phyloP scores from a whole-genome alignment of 2,329 filamentous ascomycete genomes.

The Cladosporium sp. region DNA sequence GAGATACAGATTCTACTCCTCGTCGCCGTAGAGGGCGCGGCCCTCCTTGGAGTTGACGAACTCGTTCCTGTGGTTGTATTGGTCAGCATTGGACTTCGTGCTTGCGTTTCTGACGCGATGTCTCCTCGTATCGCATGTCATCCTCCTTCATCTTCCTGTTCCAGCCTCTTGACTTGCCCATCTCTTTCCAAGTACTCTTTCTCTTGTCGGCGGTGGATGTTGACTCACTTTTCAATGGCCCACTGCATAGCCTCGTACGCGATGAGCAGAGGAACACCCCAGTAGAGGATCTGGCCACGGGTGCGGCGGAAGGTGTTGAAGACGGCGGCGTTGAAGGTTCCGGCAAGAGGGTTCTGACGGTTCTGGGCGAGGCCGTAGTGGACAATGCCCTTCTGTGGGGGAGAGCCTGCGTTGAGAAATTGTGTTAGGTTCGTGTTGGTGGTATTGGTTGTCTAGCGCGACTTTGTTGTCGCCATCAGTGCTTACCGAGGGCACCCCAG shows the following conservation, averaged over 20 bases:
- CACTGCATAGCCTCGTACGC: conserved; percentile 85
- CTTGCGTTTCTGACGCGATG: background rate
- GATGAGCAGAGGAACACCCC: conserved; percentile 70
- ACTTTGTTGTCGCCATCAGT: background rate
- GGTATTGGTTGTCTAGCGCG: background rate
- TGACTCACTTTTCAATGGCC: conserved; percentile 79
- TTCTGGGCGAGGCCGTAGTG: conserved; percentile 79
- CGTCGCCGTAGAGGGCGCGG: conserved; percentile 50
- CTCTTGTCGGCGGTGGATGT: background rate
- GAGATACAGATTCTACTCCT: conserved; percentile 29
- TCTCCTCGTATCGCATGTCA: background rate
- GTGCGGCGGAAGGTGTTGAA: conserved; percentile 94
- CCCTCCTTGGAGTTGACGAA: conserved; percentile 78
- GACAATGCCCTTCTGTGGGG: conserved; percentile 57
- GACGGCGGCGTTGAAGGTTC: conserved; percentile 71
- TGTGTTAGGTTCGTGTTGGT: background rate
- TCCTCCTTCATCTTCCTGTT: background rate
- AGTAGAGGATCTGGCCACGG: conserved; percentile 82
- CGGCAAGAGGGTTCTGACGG: conserved; percentile 82
- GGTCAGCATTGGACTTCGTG: conserved; percentile 15
- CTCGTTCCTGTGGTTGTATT: conserved; percentile 57
- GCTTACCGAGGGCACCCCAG: conserved; percentile 72
- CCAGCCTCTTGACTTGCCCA: background rate
- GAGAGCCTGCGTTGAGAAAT: conserved; percentile 35
- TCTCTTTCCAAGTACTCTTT: background rate